phyloP scores from a whole-genome alignment of 257 asterid species.

The Solanum sitiens region DNA sequence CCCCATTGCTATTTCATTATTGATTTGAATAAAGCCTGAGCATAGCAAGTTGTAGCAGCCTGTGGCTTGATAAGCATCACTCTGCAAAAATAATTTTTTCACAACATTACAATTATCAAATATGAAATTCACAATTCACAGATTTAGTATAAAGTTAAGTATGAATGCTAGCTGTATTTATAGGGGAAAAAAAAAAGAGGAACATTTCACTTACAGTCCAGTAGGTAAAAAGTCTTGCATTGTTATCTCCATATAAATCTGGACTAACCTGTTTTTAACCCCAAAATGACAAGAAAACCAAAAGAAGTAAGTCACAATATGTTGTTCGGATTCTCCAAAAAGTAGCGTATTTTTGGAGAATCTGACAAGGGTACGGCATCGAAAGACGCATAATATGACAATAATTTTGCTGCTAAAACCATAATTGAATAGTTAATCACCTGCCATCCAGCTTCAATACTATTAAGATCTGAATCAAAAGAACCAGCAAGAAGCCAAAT shows the following conservation, averaged over 20 bases:
- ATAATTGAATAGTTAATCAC: constrained; percentile 5
- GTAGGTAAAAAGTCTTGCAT: constrained; percentile 82
- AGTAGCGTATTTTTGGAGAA: neutral
- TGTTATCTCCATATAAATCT: constrained; percentile 70
- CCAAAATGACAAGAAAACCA: neutral
- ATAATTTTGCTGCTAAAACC: neutral
- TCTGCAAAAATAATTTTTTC: constrained; percentile 25
- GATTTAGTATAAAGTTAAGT: neutral
- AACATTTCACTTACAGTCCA: constrained; percentile 68
- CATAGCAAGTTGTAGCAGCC: constrained; percentile 86
- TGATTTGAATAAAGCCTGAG: constrained; percentile 75
- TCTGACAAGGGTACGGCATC: no score
- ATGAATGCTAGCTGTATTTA: constrained; percentile 21
- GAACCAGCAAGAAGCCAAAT: constrained; percentile 84
- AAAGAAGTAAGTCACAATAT: neutral
- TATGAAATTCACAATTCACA: neutral
- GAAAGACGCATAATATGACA: neutral
- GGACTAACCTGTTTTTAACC: constrained; percentile 65
- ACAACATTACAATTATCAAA: constrained; percentile 8
- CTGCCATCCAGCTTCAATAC: constrained; percentile 96
- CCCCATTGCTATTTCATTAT: constrained; percentile 67
- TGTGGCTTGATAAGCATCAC: constrained; percentile 77
- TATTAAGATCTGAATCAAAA: constrained; percentile 64
- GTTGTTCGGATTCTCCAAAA: neutral
- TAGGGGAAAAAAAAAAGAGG: neutral